Percentiles rank a stretch among this genome's conserved stretches.
These are phyloP conservation scores for Xylaria hypoxylon DNA, from an alignment of 2,329 filamentous ascomycete species.

Conservation along the genomic window DNA sequence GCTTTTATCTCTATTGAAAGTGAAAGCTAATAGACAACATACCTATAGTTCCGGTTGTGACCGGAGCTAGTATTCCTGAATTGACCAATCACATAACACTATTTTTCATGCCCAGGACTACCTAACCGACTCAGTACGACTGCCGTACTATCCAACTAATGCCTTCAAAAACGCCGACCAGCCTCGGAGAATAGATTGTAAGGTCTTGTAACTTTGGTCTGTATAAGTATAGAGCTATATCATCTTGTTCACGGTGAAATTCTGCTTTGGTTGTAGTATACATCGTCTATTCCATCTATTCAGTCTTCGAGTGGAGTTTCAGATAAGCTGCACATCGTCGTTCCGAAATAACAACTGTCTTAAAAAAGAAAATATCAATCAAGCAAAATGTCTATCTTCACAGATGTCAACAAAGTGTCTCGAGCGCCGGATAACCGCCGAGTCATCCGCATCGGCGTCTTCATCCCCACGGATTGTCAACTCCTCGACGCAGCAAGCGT, in stretches of 20 bases:
- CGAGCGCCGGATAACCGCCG: constrained; percentile 31
- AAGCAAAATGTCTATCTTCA: constrained; percentile 33
- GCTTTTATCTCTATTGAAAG: background rate
- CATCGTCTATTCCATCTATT: background rate
- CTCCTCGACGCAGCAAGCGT: constrained; percentile 63
- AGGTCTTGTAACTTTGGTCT: background rate
- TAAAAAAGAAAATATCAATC: background rate
- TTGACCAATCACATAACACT: constrained; percentile 50
- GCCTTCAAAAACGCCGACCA: constrained; percentile 15
- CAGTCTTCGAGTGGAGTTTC: background rate
- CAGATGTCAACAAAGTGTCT: constrained; percentile 32
- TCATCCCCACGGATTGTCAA: constrained; percentile 60
- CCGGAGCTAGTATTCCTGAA: constrained; percentile 12
- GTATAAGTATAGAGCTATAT: constrained; percentile 11
- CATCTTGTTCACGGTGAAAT: background rate
- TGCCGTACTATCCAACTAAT: background rate
- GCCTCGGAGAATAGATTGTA: constrained; percentile 28
- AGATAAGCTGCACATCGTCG: background rate
- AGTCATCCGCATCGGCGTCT: constrained; percentile 62
- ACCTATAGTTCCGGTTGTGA: constrained; percentile 17
- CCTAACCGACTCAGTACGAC: no score
- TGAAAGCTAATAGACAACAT: background rate
- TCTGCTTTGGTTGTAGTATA: background rate
- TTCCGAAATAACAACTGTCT: background rate
- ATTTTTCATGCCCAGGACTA: constrained; percentile 6